Evolutionary conservation across 2,329 filamentous ascomycete genomes (phyloP), one percentile per base, ranked within the genome.

Genomic region (Neoascochyta sp.): DNA sequence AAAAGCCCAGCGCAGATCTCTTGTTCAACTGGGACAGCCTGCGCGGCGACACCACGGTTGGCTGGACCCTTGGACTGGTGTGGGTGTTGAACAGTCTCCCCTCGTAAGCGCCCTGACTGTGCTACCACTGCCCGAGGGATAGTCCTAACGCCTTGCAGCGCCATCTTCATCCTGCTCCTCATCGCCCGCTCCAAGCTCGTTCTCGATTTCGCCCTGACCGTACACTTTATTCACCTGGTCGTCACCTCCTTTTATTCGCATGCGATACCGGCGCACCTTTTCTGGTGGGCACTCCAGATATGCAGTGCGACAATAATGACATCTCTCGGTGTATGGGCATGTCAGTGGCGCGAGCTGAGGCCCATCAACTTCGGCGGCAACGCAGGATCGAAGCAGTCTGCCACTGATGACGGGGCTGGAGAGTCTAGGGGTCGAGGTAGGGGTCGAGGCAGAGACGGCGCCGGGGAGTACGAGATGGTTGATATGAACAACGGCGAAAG

Each of bases 141-240:
- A 8, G 10, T 20, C 10, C 47, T 57, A 29, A 61, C 31, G 8
- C 9, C 14, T 18, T 1, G 36, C 54, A 96, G 90, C 58, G 79
- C 86, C 22, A 78, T 93, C 36, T 84, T 87, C 22, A 82, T 95
- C 35, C 78, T 95, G 28, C 67, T 90, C 31, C 71, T 96, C 35
- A 79, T 98, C 47, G 81, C 83, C 12, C 86, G 92, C 41, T 92
- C 84, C 26, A 96, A 96, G 63, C 83, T 96, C 39, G 85, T 96
- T 28, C 87, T 87, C 47, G 92, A 98, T 66, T 98, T 96, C 62
- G 86, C 87, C 17, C 70, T 95, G 14, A 95, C 90, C 3, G 76
- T 95, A 11, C 87, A 94, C 67, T 76, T 85, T 60, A 69, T 95
- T 22, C 86, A 95, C 60, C 75, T 95, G 30, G 43, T 92, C 51